phyloP scores from a whole-genome alignment of 495 filamentous ascomycete species.

The Tuber magnatum region DNA sequence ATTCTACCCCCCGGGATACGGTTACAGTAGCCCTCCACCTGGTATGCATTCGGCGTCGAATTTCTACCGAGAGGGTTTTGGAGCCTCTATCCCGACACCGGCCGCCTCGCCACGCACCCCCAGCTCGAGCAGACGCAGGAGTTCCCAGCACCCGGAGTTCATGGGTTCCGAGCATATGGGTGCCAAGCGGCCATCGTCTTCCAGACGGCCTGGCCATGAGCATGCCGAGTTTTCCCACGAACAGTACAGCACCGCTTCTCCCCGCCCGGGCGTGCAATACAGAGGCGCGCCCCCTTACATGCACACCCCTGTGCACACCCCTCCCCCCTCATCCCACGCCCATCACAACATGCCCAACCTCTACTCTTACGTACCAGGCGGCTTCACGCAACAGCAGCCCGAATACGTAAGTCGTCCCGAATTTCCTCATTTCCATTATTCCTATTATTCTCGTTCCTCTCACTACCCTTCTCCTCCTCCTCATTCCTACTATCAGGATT shows the following conservation, averaged over 20 bases:
- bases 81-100: constrained; percentile 37
- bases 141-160: constrained; percentile 28
- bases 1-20: constrained; percentile 40
- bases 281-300: constrained; percentile 22
- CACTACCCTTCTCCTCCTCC: constrained; percentile 13
- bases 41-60: constrained; percentile 34
- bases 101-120: constrained; percentile 40
- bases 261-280: constrained; percentile 36
- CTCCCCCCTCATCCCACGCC: constrained; percentile 38
- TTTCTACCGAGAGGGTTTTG: constrained; percentile 37
- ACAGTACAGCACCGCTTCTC: constrained; percentile 36
- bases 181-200: constrained; percentile 39
- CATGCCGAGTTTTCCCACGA: constrained; percentile 33
- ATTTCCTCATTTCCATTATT: constrained; percentile 19
- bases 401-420: constrained; percentile 41
- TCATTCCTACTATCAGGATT: constrained; percentile 4
- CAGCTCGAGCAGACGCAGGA: constrained; percentile 34
- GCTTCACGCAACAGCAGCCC: constrained; percentile 36
- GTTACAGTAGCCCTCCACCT: constrained; percentile 33
- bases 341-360: constrained; percentile 38
- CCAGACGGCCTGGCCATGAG: constrained; percentile 32
- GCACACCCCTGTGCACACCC: constrained; percentile 41
- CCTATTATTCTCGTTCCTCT: constrained; percentile 13
- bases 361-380: constrained; percentile 40
- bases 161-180: constrained; percentile 33